Evolutionary conservation across 352 stramenopile species (phyloP).

Genomic region (Pythium volutum): DNA sequence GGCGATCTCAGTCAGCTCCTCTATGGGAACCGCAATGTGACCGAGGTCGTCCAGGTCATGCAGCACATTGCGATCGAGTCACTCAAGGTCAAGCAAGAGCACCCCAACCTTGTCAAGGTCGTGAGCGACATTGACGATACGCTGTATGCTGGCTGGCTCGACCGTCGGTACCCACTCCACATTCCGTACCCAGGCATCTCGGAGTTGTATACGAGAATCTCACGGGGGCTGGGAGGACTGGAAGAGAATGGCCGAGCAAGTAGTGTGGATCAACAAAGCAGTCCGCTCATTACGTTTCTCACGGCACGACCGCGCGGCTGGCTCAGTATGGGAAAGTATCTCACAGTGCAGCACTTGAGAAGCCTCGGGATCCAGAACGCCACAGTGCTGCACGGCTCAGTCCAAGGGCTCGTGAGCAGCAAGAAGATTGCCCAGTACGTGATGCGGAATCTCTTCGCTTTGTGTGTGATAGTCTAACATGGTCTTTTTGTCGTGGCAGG

Average conservation of each 20-base stretch:
- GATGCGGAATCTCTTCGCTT: not conserved
- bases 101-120: conserved; percentile 72
- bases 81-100: conserved; percentile 55
- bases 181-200: conserved; percentile 78
- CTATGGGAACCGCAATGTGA: conserved; percentile 75
- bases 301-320: conserved; percentile 76
- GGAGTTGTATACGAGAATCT: conserved; percentile 65
- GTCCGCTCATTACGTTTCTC: conserved; percentile 75
- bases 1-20: conserved; percentile 78
- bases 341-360: conserved; percentile 77
- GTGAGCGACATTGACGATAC: conserved; percentile 88
- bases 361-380: conserved; percentile 71
- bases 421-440: conserved; percentile 70
- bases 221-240: conserved; percentile 36
- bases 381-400: conserved; percentile 75
- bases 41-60: conserved; percentile 76
- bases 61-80: conserved; percentile 82
- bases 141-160: conserved; percentile 73
- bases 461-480: not conserved
- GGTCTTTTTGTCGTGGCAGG: not conserved
- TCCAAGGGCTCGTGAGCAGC: conserved; percentile 77
- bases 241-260: conserved; percentile 22
- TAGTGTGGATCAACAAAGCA: not conserved
- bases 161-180: conserved; percentile 70
- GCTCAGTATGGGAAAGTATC: conserved; percentile 73